Conservation (phyloP, 2,329 filamentous ascomycete genomes). For the Colletotrichum paranaense region DNA sequence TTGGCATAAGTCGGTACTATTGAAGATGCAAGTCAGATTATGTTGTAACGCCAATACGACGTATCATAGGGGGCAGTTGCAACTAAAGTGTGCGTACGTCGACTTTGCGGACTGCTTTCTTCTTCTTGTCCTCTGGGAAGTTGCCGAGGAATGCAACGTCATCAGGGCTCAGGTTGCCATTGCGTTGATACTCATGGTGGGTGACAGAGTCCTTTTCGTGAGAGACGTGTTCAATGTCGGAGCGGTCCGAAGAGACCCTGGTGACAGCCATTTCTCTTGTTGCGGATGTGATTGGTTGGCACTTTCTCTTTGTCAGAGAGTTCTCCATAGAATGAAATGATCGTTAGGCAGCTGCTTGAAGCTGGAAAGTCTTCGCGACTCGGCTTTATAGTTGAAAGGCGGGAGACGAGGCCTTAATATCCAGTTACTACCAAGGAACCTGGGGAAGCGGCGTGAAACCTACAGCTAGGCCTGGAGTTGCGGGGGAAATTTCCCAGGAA, state of each 20-base stretch:
- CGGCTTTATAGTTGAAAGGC: conserved; percentile 14
- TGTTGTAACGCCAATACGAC: no score
- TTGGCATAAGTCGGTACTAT: conserved; percentile 42
- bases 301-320: background rate
- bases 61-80: background rate
- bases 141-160: conserved; percentile 46
- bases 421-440: background rate
- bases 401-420: background rate
- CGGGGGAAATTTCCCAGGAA: background rate
- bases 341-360: background rate
- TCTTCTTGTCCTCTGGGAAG: conserved; percentile 44
- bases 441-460: background rate
- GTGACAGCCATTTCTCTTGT: conserved; percentile 29
- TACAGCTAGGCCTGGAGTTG: conserved; percentile 3
- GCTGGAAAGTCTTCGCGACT: background rate
- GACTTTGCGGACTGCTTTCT: conserved; percentile 45
- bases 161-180: conserved; percentile 38
- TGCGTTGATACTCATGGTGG: conserved; percentile 39
- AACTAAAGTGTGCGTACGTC: conserved; percentile 38
- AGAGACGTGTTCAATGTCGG: conserved; percentile 41
- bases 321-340: background rate
- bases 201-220: conserved; percentile 40
- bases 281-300: background rate
- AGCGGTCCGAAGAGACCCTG: conserved; percentile 15
- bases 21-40: background rate